Evolutionary conservation across 1,139 yeast genomes (phyloP).

Genomic region (Geotrichum aggregatum): DNA sequence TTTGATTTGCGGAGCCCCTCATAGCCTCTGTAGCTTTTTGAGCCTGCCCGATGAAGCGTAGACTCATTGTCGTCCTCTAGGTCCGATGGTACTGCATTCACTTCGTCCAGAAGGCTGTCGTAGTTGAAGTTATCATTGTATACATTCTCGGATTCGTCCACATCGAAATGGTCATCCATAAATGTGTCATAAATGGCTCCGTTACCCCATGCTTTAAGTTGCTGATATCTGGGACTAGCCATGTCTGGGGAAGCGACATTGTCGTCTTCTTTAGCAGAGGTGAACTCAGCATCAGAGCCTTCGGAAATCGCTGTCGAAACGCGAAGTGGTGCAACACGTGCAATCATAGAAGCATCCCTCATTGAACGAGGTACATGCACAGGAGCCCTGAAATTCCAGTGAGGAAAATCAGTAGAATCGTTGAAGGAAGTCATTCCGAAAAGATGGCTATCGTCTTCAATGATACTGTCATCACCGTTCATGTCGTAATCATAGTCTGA

Average conservation of each 20-base stretch:
- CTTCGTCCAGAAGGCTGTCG: slow-evolving; percentile 22
- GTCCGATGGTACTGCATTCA: slow-evolving; percentile 20
- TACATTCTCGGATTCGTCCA: slow-evolving; percentile 6
- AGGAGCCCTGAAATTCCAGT: neutral
- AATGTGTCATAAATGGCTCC: neutral
- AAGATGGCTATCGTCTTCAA: slow-evolving; percentile 15
- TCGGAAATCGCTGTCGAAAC: slow-evolving; percentile 1
- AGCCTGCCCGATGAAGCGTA: neutral
- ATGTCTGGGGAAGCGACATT: neutral
- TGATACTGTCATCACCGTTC: slow-evolving; percentile 1
- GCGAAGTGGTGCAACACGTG: neutral
- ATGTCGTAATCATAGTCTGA: slow-evolving; percentile 14
- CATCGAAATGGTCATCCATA: neutral
- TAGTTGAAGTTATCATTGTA: slow-evolving; percentile 9
- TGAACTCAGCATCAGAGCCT: neutral
- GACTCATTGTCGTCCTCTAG: slow-evolving; percentile 16
- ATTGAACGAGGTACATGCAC: neutral
- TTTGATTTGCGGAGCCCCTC: slow-evolving; percentile 17
- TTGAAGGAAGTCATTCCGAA: slow-evolving; percentile 6
- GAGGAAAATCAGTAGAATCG: neutral
- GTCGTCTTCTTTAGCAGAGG: neutral
- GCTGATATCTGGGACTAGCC: neutral
- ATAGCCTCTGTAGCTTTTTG: neutral
- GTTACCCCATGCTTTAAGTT: neutral
- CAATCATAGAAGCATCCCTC: slow-evolving; percentile 4